These are phyloP conservation scores for Diaporthe helianthi DNA, from an alignment of 2,329 filamentous ascomycete genomes.

Conservation along the genomic window DNA sequence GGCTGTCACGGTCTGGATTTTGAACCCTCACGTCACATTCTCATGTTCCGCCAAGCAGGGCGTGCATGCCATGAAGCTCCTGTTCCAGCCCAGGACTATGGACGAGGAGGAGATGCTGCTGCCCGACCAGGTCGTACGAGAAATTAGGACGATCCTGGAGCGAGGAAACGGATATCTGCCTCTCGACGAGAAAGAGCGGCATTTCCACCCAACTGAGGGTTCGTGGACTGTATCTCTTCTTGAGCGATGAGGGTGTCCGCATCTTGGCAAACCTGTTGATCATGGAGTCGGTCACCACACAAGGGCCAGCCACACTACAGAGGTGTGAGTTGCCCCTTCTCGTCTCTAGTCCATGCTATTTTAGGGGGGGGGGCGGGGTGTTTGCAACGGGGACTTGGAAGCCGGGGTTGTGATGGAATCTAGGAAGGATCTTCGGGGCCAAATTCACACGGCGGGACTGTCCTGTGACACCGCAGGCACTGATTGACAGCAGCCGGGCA, in stretches of 20 bases:
- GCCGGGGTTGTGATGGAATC: background rate
- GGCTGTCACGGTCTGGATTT: conserved; percentile 54
- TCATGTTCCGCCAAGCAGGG: conserved; percentile 48
- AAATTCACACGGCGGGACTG: background rate
- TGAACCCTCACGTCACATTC: conserved; percentile 63
- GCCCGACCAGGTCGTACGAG: conserved; percentile 56
- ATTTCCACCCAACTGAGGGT: conserved; percentile 4
- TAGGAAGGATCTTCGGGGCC: background rate
- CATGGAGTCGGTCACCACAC: too few species aligned
- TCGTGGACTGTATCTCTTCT: conserved; percentile 31
- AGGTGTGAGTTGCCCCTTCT: too few species aligned
- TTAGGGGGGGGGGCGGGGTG: background rate
- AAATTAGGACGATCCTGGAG: conserved; percentile 52
- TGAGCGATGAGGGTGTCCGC: conserved; percentile 3
- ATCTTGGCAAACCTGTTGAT: background rate
- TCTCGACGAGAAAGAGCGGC: conserved; percentile 21
- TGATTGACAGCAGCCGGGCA: background rate
- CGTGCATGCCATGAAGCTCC: conserved; percentile 57
- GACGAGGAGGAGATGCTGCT: conserved; percentile 63
- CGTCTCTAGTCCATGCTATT: too few species aligned
- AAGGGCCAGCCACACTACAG: too few species aligned
- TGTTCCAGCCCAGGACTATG: conserved; percentile 54
- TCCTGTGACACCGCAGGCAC: background rate
- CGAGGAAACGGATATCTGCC: conserved; percentile 48
- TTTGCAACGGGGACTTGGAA: background rate